These are phyloP conservation scores for Nicotiana knightiana DNA, from an alignment of 257 asterid species.

Conservation along the genomic window DNA sequence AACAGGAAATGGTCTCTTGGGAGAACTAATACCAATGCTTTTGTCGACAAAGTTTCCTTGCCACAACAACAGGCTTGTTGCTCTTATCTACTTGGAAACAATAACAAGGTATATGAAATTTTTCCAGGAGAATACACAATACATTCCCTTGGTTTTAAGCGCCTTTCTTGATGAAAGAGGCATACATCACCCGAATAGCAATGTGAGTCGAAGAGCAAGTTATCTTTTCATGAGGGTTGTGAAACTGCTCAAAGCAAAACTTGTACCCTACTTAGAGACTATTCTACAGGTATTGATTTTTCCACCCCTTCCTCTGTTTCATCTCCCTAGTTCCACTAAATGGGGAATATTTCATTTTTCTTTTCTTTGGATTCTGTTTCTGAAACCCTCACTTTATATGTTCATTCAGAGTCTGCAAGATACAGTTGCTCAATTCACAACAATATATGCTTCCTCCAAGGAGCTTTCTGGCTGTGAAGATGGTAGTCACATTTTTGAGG, in stretches of 20 bases:
- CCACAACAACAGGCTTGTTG: constrained; percentile 88
- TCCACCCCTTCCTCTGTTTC: background rate
- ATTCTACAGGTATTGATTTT: constrained; percentile 71
- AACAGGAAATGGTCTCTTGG: constrained; percentile 58
- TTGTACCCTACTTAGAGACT: constrained; percentile 83
- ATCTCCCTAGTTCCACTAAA: background rate
- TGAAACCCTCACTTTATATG: background rate
- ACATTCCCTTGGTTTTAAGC: constrained; percentile 56
- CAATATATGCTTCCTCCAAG: constrained; percentile 41
- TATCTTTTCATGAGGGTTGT: constrained; percentile 96
- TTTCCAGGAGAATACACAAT: constrained; percentile 71
- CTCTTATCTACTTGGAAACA: constrained; percentile 81
- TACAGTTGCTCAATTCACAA: constrained; percentile 67
- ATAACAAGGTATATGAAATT: constrained; percentile 76
- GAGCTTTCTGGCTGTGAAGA: constrained; percentile 67
- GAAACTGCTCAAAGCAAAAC: constrained; percentile 76
- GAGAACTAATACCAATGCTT: constrained; percentile 77
- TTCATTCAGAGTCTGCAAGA: constrained; percentile 73
- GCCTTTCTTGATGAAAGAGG: constrained; percentile 98
- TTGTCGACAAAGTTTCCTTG: constrained; percentile 80
- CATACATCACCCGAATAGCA: constrained; percentile 74
- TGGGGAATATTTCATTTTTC: background rate
- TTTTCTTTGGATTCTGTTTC: background rate
- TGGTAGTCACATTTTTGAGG: constrained; percentile 96
- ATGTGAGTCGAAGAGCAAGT: constrained; percentile 79